These are phyloP conservation scores for Salvia rosmarinus DNA, from an alignment of 257 asterid genomes.

Conservation along the genomic window DNA sequence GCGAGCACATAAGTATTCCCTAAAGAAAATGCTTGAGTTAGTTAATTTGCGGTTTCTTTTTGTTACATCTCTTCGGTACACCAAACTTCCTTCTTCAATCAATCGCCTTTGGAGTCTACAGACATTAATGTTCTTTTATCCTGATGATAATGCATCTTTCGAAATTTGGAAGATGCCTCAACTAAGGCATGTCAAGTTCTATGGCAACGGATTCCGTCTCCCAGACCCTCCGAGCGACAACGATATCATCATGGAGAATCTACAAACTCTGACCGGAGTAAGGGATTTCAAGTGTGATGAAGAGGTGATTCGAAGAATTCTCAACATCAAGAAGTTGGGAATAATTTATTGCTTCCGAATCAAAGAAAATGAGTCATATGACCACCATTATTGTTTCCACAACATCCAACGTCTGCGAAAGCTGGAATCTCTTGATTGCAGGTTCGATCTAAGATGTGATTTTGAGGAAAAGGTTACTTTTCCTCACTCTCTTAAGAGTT, in stretches of 20 bases:
- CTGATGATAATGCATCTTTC: neutral
- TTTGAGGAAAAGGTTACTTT: neutral
- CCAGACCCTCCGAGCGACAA: neutral
- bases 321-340: too few relatives aligned
- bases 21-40: too few relatives aligned
- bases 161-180: constrained; percentile 7
- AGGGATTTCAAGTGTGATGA: neutral
- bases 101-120: neutral
- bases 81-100: too few relatives aligned
- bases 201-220: too few relatives aligned
- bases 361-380: neutral
- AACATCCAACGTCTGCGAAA: too few relatives aligned
- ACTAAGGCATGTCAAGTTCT: too few relatives aligned
- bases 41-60: too few relatives aligned
- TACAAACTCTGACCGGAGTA: neutral
- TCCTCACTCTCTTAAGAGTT: neutral
- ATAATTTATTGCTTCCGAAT: neutral
- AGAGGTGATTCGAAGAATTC: neutral
- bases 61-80: too few relatives aligned
- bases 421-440: too few relatives aligned
- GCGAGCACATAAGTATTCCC: too few relatives aligned
- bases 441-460: too few relatives aligned
- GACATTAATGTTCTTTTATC: neutral
- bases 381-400: too few relatives aligned
- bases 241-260: neutral